phyloP scores from a whole-genome alignment of 2,329 filamentous ascomycete species.

The Colletotrichum melonis region DNA sequence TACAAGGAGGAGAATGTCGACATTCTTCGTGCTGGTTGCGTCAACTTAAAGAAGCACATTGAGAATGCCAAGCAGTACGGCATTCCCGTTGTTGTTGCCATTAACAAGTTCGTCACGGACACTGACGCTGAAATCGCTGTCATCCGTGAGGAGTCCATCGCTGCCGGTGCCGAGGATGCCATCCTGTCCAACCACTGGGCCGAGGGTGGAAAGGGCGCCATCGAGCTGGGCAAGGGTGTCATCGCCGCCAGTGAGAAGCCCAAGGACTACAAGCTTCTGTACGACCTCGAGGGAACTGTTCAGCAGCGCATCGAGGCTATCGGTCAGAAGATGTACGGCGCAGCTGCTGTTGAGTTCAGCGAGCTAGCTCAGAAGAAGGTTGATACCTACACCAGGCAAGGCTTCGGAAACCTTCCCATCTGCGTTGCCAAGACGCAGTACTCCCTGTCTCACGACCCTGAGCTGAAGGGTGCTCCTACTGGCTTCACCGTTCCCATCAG shows the following conservation, averaged over 20 bases:
- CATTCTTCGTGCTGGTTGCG: slow-evolving; percentile 86
- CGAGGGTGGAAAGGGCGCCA: slow-evolving; percentile 88
- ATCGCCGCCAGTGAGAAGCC: slow-evolving; percentile 85
- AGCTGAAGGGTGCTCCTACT: slow-evolving; percentile 92
- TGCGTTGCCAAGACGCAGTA: slow-evolving; percentile 99
- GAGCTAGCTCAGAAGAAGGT: slow-evolving; percentile 96
- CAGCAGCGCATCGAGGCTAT: slow-evolving; percentile 93
- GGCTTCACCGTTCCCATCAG: slow-evolving; percentile 96
- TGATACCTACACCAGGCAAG: slow-evolving; percentile 92
- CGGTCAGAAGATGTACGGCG: slow-evolving; percentile 94
- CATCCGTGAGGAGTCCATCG: slow-evolving; percentile 89
- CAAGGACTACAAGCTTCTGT: slow-evolving; percentile 89
- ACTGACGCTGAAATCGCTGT: slow-evolving; percentile 92
- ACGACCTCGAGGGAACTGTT: slow-evolving; percentile 81
- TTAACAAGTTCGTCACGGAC: slow-evolving; percentile 96
- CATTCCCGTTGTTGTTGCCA: slow-evolving; percentile 93
- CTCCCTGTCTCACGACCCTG: slow-evolving; percentile 91
- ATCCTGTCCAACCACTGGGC: slow-evolving; percentile 97
- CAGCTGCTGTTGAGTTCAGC: slow-evolving; percentile 88
- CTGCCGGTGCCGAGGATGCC: slow-evolving; percentile 93
- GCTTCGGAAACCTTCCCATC: slow-evolving; percentile 92
- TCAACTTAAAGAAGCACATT: slow-evolving; percentile 97
- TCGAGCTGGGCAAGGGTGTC: slow-evolving; percentile 89
- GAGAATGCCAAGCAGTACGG: slow-evolving; percentile 89
- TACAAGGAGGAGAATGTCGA: slow-evolving; percentile 96